Percentiles rank a stretch among this genome's conserved stretches.
phyloP scores from a whole-genome alignment of 495 filamentous ascomycete genomes.

The Daldinia bambusicola region DNA sequence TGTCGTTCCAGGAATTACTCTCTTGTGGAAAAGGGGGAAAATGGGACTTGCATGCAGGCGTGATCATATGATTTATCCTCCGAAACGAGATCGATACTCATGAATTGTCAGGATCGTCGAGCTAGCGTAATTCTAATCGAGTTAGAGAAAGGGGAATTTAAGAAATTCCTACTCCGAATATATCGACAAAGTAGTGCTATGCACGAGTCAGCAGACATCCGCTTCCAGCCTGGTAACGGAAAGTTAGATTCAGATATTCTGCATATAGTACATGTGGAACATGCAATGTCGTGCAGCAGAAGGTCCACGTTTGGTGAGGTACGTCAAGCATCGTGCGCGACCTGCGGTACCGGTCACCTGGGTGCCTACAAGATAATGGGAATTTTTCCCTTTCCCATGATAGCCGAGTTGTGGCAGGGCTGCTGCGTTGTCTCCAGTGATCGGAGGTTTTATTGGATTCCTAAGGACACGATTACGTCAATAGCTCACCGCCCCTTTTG shows the following conservation, averaged over 20 bases:
- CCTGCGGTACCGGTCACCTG: constrained; percentile 38
- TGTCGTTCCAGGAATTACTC: constrained; percentile 41
- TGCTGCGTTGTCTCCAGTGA: constrained; percentile 46
- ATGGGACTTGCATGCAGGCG: constrained; percentile 41
- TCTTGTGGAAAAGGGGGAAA: constrained; percentile 34
- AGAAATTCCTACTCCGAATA: constrained; percentile 21
- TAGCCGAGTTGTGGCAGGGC: constrained; percentile 34
- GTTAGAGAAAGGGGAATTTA: constrained; percentile 15
- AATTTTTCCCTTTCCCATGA: constrained; percentile 35
- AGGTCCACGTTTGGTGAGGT: constrained; percentile 45
- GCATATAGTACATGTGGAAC: constrained; percentile 46
- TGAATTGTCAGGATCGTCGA: constrained; percentile 33
- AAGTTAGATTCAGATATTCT: constrained; percentile 45
- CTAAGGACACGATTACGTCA: constrained; percentile 42
- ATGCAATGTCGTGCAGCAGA: constrained; percentile 47
- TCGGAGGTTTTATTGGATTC: constrained; percentile 28
- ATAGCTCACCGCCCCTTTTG: constrained; percentile 46
- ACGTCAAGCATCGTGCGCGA: constrained; percentile 39
- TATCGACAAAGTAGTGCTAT: constrained; percentile 28
- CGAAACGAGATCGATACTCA: constrained; percentile 31
- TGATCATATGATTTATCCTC: constrained; percentile 46
- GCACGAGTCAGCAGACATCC: constrained; percentile 39
- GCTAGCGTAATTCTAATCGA: constrained; percentile 30
- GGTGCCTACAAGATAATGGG: constrained; percentile 30
- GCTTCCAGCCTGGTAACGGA: constrained; percentile 32